Evolutionary conservation across 768 basidiomycete species (phyloP).

Genomic region (Tephrocybe sp.): DNA sequence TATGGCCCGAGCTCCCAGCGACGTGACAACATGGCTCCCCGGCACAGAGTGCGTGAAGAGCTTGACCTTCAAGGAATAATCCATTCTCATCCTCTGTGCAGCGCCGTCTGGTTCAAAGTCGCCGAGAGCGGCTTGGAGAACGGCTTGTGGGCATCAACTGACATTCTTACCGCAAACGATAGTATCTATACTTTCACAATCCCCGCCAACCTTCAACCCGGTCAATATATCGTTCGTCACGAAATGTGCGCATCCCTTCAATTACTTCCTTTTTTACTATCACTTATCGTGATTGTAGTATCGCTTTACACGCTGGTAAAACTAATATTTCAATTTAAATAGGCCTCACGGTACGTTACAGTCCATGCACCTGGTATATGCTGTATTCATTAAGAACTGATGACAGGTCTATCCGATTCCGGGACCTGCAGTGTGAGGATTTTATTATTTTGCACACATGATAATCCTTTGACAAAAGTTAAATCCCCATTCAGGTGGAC

Average conservation of each 20-base stretch:
- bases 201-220: conserved; percentile 42
- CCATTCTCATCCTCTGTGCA: conserved; percentile 11
- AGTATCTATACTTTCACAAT: conserved; percentile 48
- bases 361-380: neutral
- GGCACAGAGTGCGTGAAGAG: conserved; percentile 30
- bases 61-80: neutral
- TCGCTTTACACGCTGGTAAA: conserved; percentile 38
- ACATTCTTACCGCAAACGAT: conserved; percentile 36
- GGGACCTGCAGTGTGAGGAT: conserved; percentile 39
- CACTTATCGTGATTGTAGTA: conserved; percentile 22
- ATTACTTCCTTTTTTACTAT: too few species aligned
- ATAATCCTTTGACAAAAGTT: too few species aligned
- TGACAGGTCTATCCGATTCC: conserved; percentile 40
- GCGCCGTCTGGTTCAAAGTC: conserved; percentile 55
- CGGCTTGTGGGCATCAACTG: conserved; percentile 46
- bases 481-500: conserved; percentile 4
- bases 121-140: conserved; percentile 44
- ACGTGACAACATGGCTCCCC: conserved; percentile 43
- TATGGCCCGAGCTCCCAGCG: conserved; percentile 44
- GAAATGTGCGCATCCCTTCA: conserved; percentile 32
- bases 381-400: neutral
- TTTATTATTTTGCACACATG: neutral
- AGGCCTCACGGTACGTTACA: conserved; percentile 21
- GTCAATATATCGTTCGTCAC: conserved; percentile 50
- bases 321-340: conserved; percentile 14